phyloP scores from a whole-genome alignment of 2,329 filamentous ascomycete species.

The Aspergillus sp. region DNA sequence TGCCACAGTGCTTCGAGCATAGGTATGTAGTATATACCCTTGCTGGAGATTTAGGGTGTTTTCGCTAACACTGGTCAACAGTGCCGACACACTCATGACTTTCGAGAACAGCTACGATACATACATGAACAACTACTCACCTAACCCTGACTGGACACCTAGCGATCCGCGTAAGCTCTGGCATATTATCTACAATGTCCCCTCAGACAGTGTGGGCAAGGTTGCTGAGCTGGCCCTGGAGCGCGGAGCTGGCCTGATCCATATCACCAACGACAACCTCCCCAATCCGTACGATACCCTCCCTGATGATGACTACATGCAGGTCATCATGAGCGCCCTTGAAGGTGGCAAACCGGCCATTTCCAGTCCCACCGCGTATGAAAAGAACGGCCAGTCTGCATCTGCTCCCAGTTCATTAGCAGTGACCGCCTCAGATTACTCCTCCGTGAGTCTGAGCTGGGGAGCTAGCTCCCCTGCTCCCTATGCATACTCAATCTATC shows the following conservation, averaged over 20 bases:
- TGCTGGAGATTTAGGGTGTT: neutral
- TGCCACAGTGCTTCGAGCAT: conserved; percentile 31
- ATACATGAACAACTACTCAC: conserved; percentile 24
- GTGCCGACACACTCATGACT: conserved; percentile 34
- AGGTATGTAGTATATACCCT: conserved; percentile 9
- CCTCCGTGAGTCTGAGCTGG: conserved; percentile 1
- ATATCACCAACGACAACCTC: conserved; percentile 17
- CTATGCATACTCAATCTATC: neutral
- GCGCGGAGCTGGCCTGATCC: conserved; percentile 16
- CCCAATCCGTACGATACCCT: conserved; percentile 20
- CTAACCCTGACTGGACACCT: conserved; percentile 27
- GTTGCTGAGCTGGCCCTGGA: conserved; percentile 12
- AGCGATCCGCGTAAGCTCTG: conserved; percentile 33
- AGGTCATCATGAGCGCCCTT: conserved; percentile 14
- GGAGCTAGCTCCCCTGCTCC: neutral
- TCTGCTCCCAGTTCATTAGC: neutral
- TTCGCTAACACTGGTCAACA: neutral
- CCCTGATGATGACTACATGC: conserved; percentile 16
- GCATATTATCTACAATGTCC: conserved; percentile 35
- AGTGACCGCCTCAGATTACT: conserved; percentile 15
- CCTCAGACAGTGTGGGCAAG: conserved; percentile 15
- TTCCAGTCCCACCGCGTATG: neutral
- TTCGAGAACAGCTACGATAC: conserved; percentile 29
- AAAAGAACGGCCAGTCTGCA: neutral
- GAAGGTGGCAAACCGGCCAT: conserved; percentile 3